A percentile compares a stretch with the other conserved stretches of the same genome.
Conservation (phyloP, 768 basidiomycete genomes). For the Saitozyma sp. region DNA sequence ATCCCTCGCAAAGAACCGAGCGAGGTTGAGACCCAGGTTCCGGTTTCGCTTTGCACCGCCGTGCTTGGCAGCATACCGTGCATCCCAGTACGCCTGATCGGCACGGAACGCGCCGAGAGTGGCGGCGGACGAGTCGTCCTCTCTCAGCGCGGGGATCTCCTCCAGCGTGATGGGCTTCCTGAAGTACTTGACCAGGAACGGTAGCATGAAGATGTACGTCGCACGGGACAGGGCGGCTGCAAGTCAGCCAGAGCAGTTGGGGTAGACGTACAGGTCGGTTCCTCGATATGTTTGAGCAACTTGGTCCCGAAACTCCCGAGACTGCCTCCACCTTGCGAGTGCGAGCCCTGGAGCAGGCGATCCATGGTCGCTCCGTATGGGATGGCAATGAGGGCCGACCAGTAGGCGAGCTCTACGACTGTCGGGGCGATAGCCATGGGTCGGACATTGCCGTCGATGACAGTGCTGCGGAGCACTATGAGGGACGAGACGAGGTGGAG, state of each 20-base stretch:
- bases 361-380: conserved; percentile 38
- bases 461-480: conserved; percentile 21
- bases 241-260: neutral
- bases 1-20: conserved; percentile 40
- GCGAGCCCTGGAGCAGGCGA: conserved; percentile 30
- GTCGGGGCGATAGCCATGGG: conserved; percentile 22
- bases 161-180: conserved; percentile 30
- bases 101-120: conserved; percentile 39
- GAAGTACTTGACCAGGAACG: conserved; percentile 45
- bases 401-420: conserved; percentile 31
- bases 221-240: conserved; percentile 43
- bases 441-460: conserved; percentile 14
- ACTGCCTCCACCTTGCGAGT: conserved; percentile 39
- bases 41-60: conserved; percentile 23
- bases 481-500: conserved; percentile 38
- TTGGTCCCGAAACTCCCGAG: conserved; percentile 31
- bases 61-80: conserved; percentile 26
- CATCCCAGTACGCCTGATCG: conserved; percentile 28
- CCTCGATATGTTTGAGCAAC: conserved; percentile 35
- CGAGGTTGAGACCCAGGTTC: conserved; percentile 34
- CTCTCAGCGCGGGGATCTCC: conserved; percentile 47
- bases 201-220: conserved; percentile 43
- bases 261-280: conserved; percentile 41
- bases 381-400: conserved; percentile 34
- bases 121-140: conserved; percentile 44